These are phyloP conservation scores for Neurospora intermedia DNA, from an alignment of 495 filamentous ascomycete genomes.

Conservation along the genomic window DNA sequence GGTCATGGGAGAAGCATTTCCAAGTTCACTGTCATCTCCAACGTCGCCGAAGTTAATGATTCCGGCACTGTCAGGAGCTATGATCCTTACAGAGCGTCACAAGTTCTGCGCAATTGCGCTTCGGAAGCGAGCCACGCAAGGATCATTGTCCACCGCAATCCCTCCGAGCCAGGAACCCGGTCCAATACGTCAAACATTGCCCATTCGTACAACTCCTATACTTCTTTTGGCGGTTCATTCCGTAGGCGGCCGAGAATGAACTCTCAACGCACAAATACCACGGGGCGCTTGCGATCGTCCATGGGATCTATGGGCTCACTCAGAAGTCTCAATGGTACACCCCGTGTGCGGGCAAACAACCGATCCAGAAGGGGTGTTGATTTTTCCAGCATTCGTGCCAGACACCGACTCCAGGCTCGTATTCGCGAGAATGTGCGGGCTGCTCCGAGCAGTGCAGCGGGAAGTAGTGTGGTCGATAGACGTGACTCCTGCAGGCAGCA, in stretches of 20 bases:
- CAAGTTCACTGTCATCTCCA: constrained; percentile 61
- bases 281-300: constrained; percentile 21
- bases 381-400: constrained; percentile 45
- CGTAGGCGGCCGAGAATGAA: constrained; percentile 4
- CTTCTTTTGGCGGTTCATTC: constrained; percentile 13
- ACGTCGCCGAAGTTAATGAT: constrained; percentile 30
- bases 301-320: constrained; percentile 49
- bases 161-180: constrained; percentile 6
- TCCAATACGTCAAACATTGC: constrained; percentile 7
- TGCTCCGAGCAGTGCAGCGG: constrained; percentile 20
- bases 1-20: constrained; percentile 47
- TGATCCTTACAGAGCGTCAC: constrained; percentile 72
- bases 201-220: constrained; percentile 17
- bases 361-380: constrained; percentile 70
- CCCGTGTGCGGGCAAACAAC: constrained; percentile 39
- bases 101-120: constrained; percentile 28
- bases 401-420: constrained; percentile 10
- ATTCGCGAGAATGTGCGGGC: constrained; percentile 3
- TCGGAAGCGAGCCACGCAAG: constrained; percentile 38
- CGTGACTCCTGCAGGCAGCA: background rate
- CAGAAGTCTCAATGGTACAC: constrained; percentile 40
- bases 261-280: constrained; percentile 13
- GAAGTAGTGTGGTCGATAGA: background rate
- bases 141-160: constrained; percentile 55
- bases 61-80: constrained; percentile 47